These are phyloP conservation scores for Nicotiana benthamiana DNA, from an alignment of 257 asterid species.

Conservation along the genomic window DNA sequence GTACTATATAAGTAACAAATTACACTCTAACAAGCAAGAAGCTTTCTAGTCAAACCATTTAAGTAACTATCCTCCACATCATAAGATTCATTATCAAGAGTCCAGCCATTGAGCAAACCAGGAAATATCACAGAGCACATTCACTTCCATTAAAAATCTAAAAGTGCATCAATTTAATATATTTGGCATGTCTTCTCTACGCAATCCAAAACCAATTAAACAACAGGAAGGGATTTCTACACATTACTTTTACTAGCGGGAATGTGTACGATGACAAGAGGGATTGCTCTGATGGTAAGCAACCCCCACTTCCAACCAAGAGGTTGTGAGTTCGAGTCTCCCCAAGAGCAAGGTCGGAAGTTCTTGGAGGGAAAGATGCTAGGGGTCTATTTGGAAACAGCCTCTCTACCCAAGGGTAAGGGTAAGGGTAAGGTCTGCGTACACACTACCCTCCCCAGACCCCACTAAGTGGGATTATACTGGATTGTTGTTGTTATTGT, in stretches of 20 bases:
- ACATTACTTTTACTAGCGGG: not conserved
- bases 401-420: too few species aligned
- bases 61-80: not conserved
- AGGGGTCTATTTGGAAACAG: too few species aligned
- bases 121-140: not conserved
- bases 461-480: too few species aligned
- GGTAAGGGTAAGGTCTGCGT: too few species aligned
- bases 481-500: too few species aligned
- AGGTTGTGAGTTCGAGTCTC: too few species aligned
- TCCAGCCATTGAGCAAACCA: not conserved
- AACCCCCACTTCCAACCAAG: too few species aligned
- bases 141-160: not conserved
- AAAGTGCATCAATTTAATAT: not conserved
- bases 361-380: too few species aligned
- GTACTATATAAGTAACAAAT: not conserved
- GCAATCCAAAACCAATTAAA: not conserved
- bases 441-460: too few species aligned
- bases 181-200: not conserved
- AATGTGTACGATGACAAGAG: not conserved
- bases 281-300: too few species aligned
- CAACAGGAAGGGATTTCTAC: not conserved
- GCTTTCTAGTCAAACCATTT: not conserved
- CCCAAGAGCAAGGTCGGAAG: too few species aligned
- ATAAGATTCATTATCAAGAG: not conserved
- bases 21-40: not conserved